These are phyloP conservation scores for Dichomitus squalens DNA, from an alignment of 1,284 basidiomycete species.

Conservation along the genomic window DNA sequence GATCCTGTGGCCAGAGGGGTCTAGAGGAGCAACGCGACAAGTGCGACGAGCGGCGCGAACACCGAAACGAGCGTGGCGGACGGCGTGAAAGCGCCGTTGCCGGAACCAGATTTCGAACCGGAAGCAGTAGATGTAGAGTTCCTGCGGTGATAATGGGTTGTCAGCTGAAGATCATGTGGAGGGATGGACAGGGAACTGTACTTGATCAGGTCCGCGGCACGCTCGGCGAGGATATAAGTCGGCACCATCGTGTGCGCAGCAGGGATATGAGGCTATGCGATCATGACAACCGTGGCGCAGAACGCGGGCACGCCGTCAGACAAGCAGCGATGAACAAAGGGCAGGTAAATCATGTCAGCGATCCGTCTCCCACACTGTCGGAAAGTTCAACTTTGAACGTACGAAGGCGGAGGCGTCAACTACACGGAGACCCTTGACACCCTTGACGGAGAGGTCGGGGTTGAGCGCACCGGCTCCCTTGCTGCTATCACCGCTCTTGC, in stretches of 20 bases:
- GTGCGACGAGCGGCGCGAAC: not conserved
- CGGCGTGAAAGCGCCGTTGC: not conserved
- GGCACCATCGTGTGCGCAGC: constrained; percentile 26
- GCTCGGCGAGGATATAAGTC: constrained; percentile 29
- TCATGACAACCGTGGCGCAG: not conserved
- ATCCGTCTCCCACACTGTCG: too few relatives aligned
- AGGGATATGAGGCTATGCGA: constrained; percentile 24
- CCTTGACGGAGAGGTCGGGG: constrained; percentile 34
- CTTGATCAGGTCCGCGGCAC: constrained; percentile 29
- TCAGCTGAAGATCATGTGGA: too few relatives aligned
- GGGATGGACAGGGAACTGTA: too few relatives aligned
- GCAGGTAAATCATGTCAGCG: too few relatives aligned
- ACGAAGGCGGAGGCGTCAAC: constrained; percentile 38
- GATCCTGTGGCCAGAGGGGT: too few relatives aligned
- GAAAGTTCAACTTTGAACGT: constrained; percentile 3
- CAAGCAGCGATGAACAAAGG: not conserved
- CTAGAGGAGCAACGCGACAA: not conserved
- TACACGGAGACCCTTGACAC: constrained; percentile 32
- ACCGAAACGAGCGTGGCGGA: not conserved
- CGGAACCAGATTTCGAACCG: not conserved
- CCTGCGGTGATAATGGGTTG: not conserved
- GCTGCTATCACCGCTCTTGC: not conserved
- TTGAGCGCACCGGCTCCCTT: constrained; percentile 31
- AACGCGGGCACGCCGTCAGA: not conserved
- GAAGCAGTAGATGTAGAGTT: not conserved